These are phyloP conservation scores for Phalaenopsis equestris DNA, from an alignment of 106 monocot genomes.

Conservation along the genomic window DNA sequence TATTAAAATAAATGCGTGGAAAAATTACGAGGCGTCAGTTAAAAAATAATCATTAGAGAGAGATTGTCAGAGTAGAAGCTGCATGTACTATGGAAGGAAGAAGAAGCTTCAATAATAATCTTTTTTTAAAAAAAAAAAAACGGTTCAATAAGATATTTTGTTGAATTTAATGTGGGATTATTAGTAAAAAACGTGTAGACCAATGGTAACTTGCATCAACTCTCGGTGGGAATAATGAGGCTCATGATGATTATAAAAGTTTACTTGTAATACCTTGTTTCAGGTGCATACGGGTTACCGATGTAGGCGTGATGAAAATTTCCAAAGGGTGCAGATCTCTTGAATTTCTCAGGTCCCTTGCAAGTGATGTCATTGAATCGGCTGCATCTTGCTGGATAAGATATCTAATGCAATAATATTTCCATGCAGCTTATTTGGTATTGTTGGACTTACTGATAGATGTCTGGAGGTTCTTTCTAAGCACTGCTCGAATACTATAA, in stretches of 20 bases:
- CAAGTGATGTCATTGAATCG: conserved; percentile 3
- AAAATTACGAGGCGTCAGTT: neutral
- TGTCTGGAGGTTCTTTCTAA: conserved; percentile 60
- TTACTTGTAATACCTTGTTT: neutral
- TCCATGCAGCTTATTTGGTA: conserved; percentile 82
- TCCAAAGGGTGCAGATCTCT: conserved; percentile 67
- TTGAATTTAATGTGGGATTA: neutral
- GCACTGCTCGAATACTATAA: conserved; percentile 57
- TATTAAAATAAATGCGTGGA: neutral
- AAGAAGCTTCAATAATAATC: too few relatives aligned
- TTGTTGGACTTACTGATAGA: conserved; percentile 77
- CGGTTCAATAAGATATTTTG: neutral
- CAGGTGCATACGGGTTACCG: conserved; percentile 86
- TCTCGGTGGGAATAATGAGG: too few relatives aligned
- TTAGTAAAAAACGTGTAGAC: neutral
- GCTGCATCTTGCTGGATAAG: neutral
- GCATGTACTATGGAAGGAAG: neutral
- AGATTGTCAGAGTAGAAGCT: neutral
- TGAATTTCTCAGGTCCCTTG: conserved; percentile 67
- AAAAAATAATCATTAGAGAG: neutral
- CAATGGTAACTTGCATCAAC: too few relatives aligned
- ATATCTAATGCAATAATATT: neutral
- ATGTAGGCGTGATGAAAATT: conserved; percentile 56
- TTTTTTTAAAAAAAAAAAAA: neutral
- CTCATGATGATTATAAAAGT: neutral